Evolutionary conservation across 2,329 filamentous ascomycete genomes (phyloP).

Genomic region (Cladobotryum protrusum): DNA sequence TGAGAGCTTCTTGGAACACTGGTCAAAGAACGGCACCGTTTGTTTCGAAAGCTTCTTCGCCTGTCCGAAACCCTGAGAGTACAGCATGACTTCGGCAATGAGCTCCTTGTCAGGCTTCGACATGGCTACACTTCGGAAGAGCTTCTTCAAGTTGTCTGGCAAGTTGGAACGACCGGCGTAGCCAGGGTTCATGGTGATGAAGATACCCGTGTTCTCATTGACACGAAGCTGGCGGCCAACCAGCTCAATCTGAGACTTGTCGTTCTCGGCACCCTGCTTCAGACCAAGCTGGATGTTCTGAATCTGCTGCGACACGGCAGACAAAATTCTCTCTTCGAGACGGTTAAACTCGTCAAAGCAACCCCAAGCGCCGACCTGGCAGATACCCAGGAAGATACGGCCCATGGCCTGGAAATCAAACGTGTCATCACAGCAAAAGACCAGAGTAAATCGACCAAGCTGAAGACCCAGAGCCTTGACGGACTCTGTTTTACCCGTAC

Average conservation of each 20-base stretch:
- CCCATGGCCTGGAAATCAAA: conserved; percentile 99
- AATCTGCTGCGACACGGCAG: conserved; percentile 96
- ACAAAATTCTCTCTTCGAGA: conserved; percentile 94
- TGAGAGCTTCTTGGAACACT: conserved; percentile 72
- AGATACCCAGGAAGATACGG: conserved; percentile 97
- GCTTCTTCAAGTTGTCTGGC: conserved; percentile 97
- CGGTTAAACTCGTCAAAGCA: conserved; percentile 99
- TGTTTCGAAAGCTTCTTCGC: conserved; percentile 91
- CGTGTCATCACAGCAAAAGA: conserved; percentile 99
- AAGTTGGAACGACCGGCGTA: conserved; percentile 97
- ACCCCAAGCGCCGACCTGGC: conserved; percentile 97
- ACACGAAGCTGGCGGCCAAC: conserved; percentile 86
- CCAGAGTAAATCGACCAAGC: conserved; percentile 92
- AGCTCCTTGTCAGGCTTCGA: conserved; percentile 99
- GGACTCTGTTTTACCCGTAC: conserved; percentile 98
- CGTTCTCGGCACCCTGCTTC: conserved; percentile 74
- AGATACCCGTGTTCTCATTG: conserved; percentile 91
- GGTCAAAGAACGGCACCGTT: conserved; percentile 96
- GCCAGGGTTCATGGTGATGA: conserved; percentile 99
- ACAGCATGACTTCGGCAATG: conserved; percentile 99
- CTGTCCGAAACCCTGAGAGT: conserved; percentile 97
- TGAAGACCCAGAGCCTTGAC: conserved; percentile 97
- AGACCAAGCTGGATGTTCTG: conserved; percentile 98
- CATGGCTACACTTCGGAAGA: conserved; percentile 99
- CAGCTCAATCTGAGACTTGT: conserved; percentile 85